Evolutionary conservation across 2,329 filamentous ascomycete species (phyloP), one percentile per base, ranked within the genome.

Genomic region (Paraphaeosphaeria sporulosa): DNA sequence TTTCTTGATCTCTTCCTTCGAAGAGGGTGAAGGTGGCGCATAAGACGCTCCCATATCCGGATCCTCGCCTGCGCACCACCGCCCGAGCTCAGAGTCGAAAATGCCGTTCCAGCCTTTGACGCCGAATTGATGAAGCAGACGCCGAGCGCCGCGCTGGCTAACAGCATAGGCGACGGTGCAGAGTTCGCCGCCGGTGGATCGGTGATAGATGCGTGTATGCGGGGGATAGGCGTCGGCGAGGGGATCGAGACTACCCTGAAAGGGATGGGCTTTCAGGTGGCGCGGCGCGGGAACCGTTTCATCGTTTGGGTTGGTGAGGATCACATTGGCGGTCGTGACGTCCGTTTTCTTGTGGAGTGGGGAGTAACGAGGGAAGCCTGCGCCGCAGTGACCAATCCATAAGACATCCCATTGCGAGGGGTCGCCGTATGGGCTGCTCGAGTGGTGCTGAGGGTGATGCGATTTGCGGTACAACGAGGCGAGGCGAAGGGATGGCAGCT

Each of bases 361-460:
- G 7, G 63, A 56, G 46, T 66, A 61, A n/a, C 71, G 70, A 12
- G 71, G 70, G 49, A 74, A 70, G 36, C 70, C 70, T 25, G 68
- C 64, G 34, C 71, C 71, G 61, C 71, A 74, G 58, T 74, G 71
- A 17, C 79, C 79, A 9, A 78, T 71, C 77, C 77, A 79, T 30
- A 81, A 70, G 38, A 80, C 64, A 57, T 81, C 78, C 78, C 79
- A 80, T 46, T 75, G 58, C 23, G 63, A 34, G 19, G 71, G 69
- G 57, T 78, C 76, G 1, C 70, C 71, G 47, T 74, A 74, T 17
- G 76, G 75, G 25, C 34, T 53, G 51, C 51, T 56, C 6, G 34
- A 48, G 27, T 36, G 55, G 42, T 40, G 62, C 23, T 59, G 34
- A 0, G 59, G 60, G 32, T 40, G 64, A 40, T 30, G 60, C 25